A percentile compares a stretch with the other conserved stretches of the same genome.
These are phyloP conservation scores for Pseudoscleropodium purum DNA, from an alignment of 225 moss, liverwort and hornwort genomes.

Conservation along the genomic window DNA sequence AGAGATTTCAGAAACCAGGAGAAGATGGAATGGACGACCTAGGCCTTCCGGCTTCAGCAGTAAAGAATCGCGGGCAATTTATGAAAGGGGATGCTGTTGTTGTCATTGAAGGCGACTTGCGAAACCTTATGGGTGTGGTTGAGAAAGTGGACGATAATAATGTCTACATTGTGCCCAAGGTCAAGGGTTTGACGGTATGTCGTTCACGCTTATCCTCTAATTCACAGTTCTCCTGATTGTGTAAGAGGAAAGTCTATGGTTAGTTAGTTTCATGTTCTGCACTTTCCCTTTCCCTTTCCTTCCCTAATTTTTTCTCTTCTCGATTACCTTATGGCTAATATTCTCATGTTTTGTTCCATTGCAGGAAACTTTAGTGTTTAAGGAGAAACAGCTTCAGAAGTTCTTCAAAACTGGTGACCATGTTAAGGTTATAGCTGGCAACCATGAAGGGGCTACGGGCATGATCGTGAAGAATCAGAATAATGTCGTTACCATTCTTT, in stretches of 20 bases:
- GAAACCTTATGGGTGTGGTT: constrained; percentile 79
- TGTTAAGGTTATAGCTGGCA: constrained; percentile 85
- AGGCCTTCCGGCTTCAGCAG: constrained; percentile 66
- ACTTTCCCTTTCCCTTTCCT: not conserved
- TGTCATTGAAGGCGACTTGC: constrained; percentile 87
- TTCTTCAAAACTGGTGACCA: constrained; percentile 95
- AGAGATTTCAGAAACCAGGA: constrained; percentile 91
- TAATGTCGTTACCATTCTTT: constrained; percentile 74
- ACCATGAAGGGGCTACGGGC: constrained; percentile 85
- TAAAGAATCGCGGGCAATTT: constrained; percentile 74
- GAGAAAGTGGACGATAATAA: constrained; percentile 92
- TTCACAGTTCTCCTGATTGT: not conserved
- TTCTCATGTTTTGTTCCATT: not conserved
- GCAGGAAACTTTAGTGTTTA: constrained; percentile 71
- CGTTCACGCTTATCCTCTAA: not conserved
- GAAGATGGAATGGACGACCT: constrained; percentile 74
- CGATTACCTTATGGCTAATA: not conserved
- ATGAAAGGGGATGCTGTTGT: constrained; percentile 91
- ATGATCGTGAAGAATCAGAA: constrained; percentile 89
- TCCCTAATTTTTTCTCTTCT: not conserved
- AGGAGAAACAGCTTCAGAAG: constrained; percentile 84
- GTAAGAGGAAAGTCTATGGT: not conserved
- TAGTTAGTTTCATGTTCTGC: not conserved
- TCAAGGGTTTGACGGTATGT: constrained; percentile 54
- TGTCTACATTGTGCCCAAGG: constrained; percentile 68